Base-by-base conservation (phyloP, 225 moss, liverwort and hornwort genomes). In the Sphagnum tenellum region DNA sequence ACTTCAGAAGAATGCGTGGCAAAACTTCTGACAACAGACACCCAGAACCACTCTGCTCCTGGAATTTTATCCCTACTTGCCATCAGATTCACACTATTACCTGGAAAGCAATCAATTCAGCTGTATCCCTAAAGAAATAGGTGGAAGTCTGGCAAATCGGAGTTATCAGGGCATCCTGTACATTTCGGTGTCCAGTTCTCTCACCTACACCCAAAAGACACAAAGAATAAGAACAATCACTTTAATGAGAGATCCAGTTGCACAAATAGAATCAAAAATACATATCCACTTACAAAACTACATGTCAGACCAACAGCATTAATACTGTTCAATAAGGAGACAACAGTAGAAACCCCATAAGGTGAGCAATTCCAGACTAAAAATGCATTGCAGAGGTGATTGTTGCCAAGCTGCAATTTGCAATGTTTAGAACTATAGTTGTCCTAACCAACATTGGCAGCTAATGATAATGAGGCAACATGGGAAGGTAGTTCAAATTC, bases 131-230 rank as follows among this genome's bases (percentile, higher is more conserved):
- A 55, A 98, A 98, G 46, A 82, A 83, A 49, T 87, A 98, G 67
- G 96, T 93, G 64, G 96, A 98, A 68, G 96, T 93, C 83, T 98
- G 96, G 62, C 89, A 90, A 68, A 98, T 98, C 57, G 96, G 96
- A 45, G 87, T 93, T 51, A 93, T 98, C 82, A 98, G 71, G 50
- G 96, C 81, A 76, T 98, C 96, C 64, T 78, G 74, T 63, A 93
- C 80, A 63, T 69, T 89, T 2, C 87, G 82, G 49, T 90, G 88
- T 59, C 87, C 78, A 68, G 62, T 66, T 84, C 96, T 85, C 75
- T 98, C 96, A 46, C 96, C 96, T 98, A 85, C 65, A 74, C 60
- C 57, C 29, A 29, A 66, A 11, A 4, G 3, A 50, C 44, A 69
- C 46, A 64, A 8, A 49, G 29, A 61, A 61, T 4, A 46, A 61